Evolutionary conservation across 176 grass and related monocot genomes (phyloP), one percentile per base, ranked within the genome.

Genomic region (Aegilops speltoides): DNA sequence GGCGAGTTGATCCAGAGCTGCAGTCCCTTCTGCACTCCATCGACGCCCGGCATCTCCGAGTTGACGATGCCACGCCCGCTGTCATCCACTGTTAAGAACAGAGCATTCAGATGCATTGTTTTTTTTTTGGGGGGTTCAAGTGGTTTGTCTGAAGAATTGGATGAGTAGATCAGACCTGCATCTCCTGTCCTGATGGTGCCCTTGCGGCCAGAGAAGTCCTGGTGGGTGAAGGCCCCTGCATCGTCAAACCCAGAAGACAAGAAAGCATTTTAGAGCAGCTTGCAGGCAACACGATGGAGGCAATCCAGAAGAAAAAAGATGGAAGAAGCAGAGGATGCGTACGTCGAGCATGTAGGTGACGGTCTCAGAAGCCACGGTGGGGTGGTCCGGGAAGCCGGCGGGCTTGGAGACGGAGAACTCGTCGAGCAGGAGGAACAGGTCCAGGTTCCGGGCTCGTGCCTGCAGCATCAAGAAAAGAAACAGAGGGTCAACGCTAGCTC

Each of bases 1-100:
- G 65, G 94, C 88, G 89, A 98, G 86, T 98, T 98, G 77, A 98
- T 89, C 97, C 97, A 98, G 9, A 98, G 94, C 82, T 98, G 96
- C 11, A 98, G 89, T 12, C 96, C 96, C 80, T 80, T 94, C 73
- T 88, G 92, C 2, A 86, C 83, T 10, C 88, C 96, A 13, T 88
- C 93, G 19, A 80, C 88, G 13, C 88, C 90, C 33, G 96, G 96
- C 93, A 94, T 98, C 88, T 96, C 97, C 7, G 97, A 96, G 90
- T 98, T 94, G 41, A 98, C 90, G 68, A 98, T 98, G 50, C 97
- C 97, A 25, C 94, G 83, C 0, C 94, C 1, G 97, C 97, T 10
- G 94, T 98, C 97, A 98, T 98, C 97, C 97, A 98, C 73, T 98
- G 97, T 0, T 57, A 2, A 24, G 3, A 71, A 87, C 10, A 45